Evolutionary conservation across 2,329 filamentous ascomycete species (phyloP).

Genomic region (Talaromyces sp.): DNA sequence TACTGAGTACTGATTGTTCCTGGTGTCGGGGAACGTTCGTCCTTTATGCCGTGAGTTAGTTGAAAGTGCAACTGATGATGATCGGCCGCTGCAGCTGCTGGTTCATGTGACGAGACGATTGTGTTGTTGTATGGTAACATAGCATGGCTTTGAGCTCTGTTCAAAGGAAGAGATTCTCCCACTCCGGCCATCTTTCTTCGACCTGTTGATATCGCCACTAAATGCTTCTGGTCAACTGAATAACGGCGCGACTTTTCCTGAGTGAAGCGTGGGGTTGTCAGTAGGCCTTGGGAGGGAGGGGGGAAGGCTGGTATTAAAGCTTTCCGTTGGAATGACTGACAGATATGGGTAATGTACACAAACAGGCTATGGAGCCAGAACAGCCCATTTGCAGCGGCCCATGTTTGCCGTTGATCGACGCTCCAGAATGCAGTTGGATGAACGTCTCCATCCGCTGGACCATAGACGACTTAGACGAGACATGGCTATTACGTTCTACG

Average conservation of each 20-base stretch:
- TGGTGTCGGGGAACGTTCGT: slow-evolving; percentile 17
- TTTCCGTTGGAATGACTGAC: background rate
- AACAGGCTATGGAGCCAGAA: slow-evolving; percentile 1
- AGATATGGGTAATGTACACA: background rate
- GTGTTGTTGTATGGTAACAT: slow-evolving; percentile 14
- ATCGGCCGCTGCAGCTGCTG: slow-evolving; percentile 10
- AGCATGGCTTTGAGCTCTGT: slow-evolving; percentile 5
- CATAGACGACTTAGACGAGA: background rate
- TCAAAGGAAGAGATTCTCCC: slow-evolving; percentile 8
- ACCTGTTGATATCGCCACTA: background rate
- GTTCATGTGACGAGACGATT: slow-evolving; percentile 17
- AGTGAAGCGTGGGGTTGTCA: background rate
- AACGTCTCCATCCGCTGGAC: background rate
- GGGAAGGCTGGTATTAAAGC: background rate
- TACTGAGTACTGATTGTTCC: slow-evolving; percentile 19
- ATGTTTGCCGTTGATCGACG: slow-evolving; percentile 6
- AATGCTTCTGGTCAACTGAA: background rate
- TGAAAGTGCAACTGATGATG: background rate
- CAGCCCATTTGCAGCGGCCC: background rate
- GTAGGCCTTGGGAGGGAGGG: background rate
- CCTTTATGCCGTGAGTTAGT: slow-evolving; percentile 10
- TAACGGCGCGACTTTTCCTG: background rate
- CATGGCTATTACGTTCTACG: background rate
- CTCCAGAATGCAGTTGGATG: background rate
- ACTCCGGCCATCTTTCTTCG: background rate